Evolutionary conservation across 2,329 filamentous ascomycete genomes (phyloP).

Genomic region (Apiospora marii): DNA sequence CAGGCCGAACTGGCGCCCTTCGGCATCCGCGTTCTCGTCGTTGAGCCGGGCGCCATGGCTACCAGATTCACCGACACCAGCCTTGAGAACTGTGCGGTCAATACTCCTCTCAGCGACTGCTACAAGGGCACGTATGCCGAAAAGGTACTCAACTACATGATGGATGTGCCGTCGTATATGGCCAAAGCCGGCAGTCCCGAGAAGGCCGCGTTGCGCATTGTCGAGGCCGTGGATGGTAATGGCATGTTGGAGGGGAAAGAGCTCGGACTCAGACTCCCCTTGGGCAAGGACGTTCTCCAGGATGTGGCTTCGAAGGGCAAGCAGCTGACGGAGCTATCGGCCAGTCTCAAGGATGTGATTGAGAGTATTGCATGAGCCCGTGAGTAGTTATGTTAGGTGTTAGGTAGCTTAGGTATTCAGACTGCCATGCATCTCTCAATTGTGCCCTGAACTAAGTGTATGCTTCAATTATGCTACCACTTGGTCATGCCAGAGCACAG

Average conservation of each 20-base stretch:
- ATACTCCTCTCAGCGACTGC: conserved; percentile 29
- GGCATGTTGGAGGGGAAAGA: conserved; percentile 33
- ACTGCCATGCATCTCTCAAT: background rate
- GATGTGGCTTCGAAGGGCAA: conserved; percentile 24
- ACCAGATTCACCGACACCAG: conserved; percentile 34
- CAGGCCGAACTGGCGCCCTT: conserved; percentile 36
- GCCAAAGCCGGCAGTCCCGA: conserved; percentile 26
- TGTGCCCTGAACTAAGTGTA: background rate
- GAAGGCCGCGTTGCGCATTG: conserved; percentile 33
- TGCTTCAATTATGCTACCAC: background rate
- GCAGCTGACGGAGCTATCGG: background rate
- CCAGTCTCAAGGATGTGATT: background rate
- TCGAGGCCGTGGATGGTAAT: conserved; percentile 37
- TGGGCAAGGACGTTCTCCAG: conserved; percentile 29
- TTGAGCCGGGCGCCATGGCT: conserved; percentile 34
- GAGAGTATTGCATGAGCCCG: background rate
- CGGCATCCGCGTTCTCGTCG: conserved; percentile 36
- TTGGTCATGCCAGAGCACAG: background rate
- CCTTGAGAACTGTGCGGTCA: conserved; percentile 28
- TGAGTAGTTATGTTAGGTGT: background rate
- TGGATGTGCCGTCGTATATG: conserved; percentile 17
- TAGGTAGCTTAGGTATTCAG: no score
- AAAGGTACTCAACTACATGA: conserved; percentile 25
- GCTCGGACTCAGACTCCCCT: conserved; percentile 28
- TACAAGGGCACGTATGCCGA: conserved; percentile 34